phyloP scores from a whole-genome alignment of 2,329 filamentous ascomycete genomes.

The Clathrospora elynae region DNA sequence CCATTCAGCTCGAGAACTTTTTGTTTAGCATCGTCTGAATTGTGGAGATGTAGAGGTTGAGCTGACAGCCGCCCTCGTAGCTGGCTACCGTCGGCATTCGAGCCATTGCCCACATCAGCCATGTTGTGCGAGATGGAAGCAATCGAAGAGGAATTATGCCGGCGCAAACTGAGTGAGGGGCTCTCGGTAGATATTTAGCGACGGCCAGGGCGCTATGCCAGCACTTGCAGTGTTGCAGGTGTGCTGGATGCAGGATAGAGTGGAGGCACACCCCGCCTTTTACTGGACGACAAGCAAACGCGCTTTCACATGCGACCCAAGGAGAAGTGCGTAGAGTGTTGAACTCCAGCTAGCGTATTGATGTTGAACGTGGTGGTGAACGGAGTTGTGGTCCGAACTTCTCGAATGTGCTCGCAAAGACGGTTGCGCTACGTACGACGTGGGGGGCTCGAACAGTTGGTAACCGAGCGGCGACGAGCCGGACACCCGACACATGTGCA shows the following conservation, averaged over 20 bases:
- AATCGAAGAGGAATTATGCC: conserved; percentile 24
- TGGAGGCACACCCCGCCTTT: conserved; percentile 13
- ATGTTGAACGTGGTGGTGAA: conserved; percentile 27
- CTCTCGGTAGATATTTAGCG: conserved; percentile 25
- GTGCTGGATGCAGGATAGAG: conserved; percentile 23
- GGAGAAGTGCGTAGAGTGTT: conserved; percentile 39
- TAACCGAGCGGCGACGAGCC: background rate
- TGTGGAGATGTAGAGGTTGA: conserved; percentile 37
- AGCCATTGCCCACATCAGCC: conserved; percentile 29
- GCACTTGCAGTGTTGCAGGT: conserved; percentile 30
- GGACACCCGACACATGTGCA: background rate
- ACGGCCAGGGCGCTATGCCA: conserved; percentile 36
- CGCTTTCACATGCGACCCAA: conserved; percentile 5
- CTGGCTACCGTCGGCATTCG: conserved; percentile 37
- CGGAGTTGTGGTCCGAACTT: conserved; percentile 10
- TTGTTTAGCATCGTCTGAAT: conserved; percentile 50
- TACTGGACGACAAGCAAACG: background rate
- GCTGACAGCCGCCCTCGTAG: conserved; percentile 38
- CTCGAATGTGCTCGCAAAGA: conserved; percentile 8
- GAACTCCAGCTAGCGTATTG: conserved; percentile 39
- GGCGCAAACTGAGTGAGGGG: conserved; percentile 21
- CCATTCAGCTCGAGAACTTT: conserved; percentile 58
- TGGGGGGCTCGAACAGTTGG: conserved; percentile 7
- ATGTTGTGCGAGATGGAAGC: conserved; percentile 27
- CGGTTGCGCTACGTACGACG: conserved; percentile 11